Conservation (phyloP, 2,329 filamentous ascomycete genomes). For the Chalaropsis ovoidea region DNA sequence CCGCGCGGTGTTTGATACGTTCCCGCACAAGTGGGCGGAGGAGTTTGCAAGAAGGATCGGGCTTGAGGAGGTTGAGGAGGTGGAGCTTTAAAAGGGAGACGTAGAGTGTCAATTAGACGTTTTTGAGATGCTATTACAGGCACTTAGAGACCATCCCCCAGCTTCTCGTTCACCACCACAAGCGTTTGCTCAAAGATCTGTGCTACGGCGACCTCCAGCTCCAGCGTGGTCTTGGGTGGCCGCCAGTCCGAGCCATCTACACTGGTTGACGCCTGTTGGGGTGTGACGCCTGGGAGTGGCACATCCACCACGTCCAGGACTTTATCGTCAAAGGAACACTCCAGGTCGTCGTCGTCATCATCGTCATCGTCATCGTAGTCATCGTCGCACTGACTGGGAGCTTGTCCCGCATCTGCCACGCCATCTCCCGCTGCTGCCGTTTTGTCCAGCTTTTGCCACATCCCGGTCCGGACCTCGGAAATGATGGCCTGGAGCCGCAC, state of each 20-base stretch:
- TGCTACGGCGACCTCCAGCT: conserved; percentile 59
- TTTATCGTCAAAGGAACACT: conserved; percentile 33
- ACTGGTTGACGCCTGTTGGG: conserved; percentile 1
- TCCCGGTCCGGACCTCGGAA: conserved; percentile 60
- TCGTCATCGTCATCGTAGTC: conserved; percentile 5
- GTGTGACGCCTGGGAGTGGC: conserved; percentile 11
- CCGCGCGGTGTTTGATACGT: conserved; percentile 7
- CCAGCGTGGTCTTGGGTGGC: conserved; percentile 30
- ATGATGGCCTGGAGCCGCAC: conserved; percentile 75
- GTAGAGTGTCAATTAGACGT: background rate
- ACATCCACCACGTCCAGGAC: conserved; percentile 32
- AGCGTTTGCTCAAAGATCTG: conserved; percentile 73
- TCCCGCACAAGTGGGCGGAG: conserved; percentile 19
- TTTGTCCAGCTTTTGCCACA: conserved; percentile 35
- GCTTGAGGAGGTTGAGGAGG: background rate
- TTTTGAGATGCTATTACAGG: background rate
- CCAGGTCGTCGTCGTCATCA: conserved; percentile 18
- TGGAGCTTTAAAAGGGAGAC: conserved; percentile 27
- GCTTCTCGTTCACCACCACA: conserved; percentile 57
- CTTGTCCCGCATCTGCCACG: background rate
- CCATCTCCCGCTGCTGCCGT: conserved; percentile 27
- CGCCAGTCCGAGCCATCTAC: conserved; percentile 22
- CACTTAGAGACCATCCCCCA: conserved; percentile 40
- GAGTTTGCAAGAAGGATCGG: conserved; percentile 21
- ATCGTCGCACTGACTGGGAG: background rate